Evolutionary conservation across 2,329 filamentous ascomycete genomes (phyloP), one percentile per base, ranked within the genome.

Genomic region (Capronia epimyces): DNA sequence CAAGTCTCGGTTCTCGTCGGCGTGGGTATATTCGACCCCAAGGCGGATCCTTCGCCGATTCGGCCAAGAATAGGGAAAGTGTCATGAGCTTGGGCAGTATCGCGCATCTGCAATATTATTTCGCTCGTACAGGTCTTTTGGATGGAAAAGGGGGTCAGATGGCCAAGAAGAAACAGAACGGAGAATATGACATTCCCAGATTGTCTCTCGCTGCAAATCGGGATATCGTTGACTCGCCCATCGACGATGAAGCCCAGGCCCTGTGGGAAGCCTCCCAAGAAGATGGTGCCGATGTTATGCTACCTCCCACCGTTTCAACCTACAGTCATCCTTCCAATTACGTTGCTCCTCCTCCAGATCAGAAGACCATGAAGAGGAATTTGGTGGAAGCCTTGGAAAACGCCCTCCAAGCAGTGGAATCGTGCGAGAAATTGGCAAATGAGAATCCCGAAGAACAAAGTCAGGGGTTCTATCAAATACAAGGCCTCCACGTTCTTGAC

Each of bases 31-130:
- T 94, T 72, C 81, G 90, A 43, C 89, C 90, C 1, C 86, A 89
- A 66, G 87, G 84, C 47, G 94, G 87, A 45, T 81, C 89, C 63
- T 98, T 97, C 67, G 88, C 93, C 21, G 86, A 87, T 53, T 96
- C 90, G 50, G 93, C 93, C 41, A 83, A 83, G 65, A 89, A 89
- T 44, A 80, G 93, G 57, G 91, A 98, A 68, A 96, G 90, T 66
- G 93, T 98, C 59, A 85, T 97, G 81, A 95, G 89, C 65, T 72
- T 98, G 56, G 93, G 93, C 48, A 96, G 90, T 69, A 98, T 98
- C 63, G 89, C 90, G 49, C 93, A 98, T 72, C 75, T 98, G 64
- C 93, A 98, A 69, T 95, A 97, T 71, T 98, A 97, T 71, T 98
- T 98, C 72, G 91, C 93, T 29, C 79, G 93, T 53, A 98, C 93